Base-by-base conservation (phyloP, 1,284 basidiomycete genomes). In the Moniliophthora roreri region DNA sequence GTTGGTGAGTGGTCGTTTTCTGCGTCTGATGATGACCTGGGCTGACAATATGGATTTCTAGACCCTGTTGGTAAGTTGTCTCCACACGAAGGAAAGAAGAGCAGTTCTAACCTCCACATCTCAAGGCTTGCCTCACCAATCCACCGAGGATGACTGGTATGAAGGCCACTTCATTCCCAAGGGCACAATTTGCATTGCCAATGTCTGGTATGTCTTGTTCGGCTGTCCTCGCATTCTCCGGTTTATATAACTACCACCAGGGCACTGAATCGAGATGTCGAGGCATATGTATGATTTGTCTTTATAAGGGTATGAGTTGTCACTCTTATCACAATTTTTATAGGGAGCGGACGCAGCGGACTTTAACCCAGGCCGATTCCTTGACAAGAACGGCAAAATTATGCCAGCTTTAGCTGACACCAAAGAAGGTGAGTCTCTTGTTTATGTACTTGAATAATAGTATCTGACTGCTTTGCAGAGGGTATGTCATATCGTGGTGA, bases 331-430 rank as follows among this genome's bases (percentile, higher is more conserved):
- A 4, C 68, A 63, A 49, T 52, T 55, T 7, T 56, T 68, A 23
- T 66, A 32, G 28, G 28, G 28, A 6, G 7, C 6, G 28, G 28
- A 32, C 11, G 28, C 69, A 3, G 56, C 58, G 8, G 32, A 24
- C 5, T 69, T 68, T 59, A 55, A 62, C n/a, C 67, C 68, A 15
- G 64, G 63, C 9, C 53, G 67, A 16, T 68, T 67, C 42, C 50
- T 68, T n/a, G 44, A 51, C 11, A 37, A 52, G 9, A 56, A 62
- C 15, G 60, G 28, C 28, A 11, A 32, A 11, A 32, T 32, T 32
- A 32, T 32, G 28, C 28, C 28, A 6, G 28, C 28, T 11, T 32
- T 32, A 32, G 28, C 28, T 32, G 28, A 32, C 11, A 32, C 28
- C 11, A 32, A 32, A 32, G 28, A 32, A 32, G 28, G 28, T 32